Conservation (phyloP, 2,329 filamentous ascomycete species). For the Penicillium hesseltinei region DNA sequence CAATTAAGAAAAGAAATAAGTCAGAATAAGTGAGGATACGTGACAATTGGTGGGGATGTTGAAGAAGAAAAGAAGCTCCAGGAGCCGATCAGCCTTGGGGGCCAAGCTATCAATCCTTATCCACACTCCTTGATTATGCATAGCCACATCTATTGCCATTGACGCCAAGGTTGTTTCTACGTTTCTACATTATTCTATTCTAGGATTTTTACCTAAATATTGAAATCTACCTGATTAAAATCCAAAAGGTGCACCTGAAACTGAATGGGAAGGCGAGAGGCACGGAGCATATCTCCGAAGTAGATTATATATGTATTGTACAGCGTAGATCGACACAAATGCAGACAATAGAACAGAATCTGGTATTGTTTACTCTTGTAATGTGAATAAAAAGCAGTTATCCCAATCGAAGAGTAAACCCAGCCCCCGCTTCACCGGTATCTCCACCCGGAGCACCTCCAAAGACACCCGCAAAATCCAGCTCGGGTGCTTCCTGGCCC, state of each 20-base stretch:
- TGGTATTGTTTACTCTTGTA: background rate
- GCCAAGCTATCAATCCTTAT: background rate
- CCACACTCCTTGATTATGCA: background rate
- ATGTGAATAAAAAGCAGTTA: conserved; percentile 14
- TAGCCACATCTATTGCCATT: background rate
- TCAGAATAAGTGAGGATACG: background rate
- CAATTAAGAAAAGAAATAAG: background rate
- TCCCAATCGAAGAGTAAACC: conserved; percentile 58
- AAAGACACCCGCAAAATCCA: conserved; percentile 72
- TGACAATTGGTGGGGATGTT: background rate
- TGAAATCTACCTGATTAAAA: background rate
- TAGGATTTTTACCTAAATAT: background rate
- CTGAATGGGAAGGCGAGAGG: background rate
- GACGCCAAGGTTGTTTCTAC: background rate
- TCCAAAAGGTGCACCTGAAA: background rate
- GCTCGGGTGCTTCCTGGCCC: conserved; percentile 64
- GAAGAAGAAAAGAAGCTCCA: conserved; percentile 17
- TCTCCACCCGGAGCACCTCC: conserved; percentile 63
- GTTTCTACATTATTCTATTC: background rate
- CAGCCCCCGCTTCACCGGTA: conserved; percentile 62
- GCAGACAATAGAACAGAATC: background rate
- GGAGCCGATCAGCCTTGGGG: conserved; percentile 5
- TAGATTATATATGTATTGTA: background rate
- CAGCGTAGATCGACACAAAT: background rate
- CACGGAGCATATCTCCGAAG: background rate